phyloP scores from a whole-genome alignment of 169 alveolate species.

The Amoebophrya sp. region DNA sequence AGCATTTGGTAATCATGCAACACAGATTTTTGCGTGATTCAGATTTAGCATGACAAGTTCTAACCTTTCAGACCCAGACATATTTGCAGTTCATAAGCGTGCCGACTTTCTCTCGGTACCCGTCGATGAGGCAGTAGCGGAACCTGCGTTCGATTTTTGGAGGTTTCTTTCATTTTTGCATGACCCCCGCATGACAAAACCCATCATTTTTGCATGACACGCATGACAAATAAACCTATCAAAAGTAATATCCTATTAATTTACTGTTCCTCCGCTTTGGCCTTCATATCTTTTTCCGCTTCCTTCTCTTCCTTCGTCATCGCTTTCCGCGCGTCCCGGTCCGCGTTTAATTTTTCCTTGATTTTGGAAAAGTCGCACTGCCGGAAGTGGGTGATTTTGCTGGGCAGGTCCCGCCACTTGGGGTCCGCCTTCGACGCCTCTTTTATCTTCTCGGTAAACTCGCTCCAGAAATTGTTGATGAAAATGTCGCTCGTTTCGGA shows the following conservation, averaged over 20 bases:
- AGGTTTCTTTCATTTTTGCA: not conserved
- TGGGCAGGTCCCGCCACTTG: not conserved
- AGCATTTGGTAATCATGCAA: too few relatives aligned
- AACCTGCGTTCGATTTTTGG: not conserved
- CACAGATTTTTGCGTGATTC: too few relatives aligned
- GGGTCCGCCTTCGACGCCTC: not conserved
- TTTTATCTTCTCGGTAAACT: not conserved
- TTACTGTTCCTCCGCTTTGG: not conserved
- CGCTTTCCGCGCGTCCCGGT: not conserved
- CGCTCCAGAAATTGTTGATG: constrained; percentile 13
- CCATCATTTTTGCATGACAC: not conserved
- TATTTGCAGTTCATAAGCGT: too few relatives aligned
- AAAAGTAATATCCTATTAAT: not conserved
- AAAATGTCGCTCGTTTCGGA: not conserved
- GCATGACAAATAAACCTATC: not conserved
- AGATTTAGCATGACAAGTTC: too few relatives aligned
- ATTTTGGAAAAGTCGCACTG: not conserved
- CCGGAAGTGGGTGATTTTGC: not conserved
- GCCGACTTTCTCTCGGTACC: constrained; percentile 78
- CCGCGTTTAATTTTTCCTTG: not conserved
- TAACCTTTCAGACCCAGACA: too few relatives aligned
- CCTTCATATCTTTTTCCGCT: not conserved
- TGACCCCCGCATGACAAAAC: not conserved
- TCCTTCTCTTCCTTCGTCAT: not conserved
- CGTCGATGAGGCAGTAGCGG: constrained; percentile 23